Evolutionary conservation across 2,329 filamentous ascomycete genomes (phyloP).

Genomic region (Aspergillus arachidicola): DNA sequence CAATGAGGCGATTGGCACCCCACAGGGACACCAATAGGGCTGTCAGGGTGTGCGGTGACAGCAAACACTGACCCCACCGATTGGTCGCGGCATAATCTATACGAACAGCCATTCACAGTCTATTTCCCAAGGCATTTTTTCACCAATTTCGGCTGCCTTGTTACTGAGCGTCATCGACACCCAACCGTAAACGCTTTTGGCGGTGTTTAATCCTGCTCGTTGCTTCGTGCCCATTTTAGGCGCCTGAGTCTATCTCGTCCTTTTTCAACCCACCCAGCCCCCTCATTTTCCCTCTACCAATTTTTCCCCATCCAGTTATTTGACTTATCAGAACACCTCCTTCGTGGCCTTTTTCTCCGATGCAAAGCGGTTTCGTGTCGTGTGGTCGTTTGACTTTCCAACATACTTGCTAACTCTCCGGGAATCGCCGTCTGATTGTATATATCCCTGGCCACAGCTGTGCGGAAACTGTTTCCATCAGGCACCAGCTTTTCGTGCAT

Average conservation of each 20-base stretch:
- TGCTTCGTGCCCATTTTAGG: constrained; percentile 26
- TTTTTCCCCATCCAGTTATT: constrained; percentile 5
- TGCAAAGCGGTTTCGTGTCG: background rate
- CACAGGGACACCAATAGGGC: background rate
- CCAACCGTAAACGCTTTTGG: constrained; percentile 14
- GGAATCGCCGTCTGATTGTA: constrained; percentile 4
- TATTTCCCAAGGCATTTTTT: constrained; percentile 7
- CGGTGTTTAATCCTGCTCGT: constrained; percentile 25
- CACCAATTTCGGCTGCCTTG: constrained; percentile 21
- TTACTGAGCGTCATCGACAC: constrained; percentile 21
- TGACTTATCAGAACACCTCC: constrained; percentile 3
- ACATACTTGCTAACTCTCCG: background rate
- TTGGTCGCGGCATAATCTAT: constrained; percentile 15
- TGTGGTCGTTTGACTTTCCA: background rate
- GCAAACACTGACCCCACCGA: constrained; percentile 22
- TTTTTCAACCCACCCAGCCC: constrained; percentile 21
- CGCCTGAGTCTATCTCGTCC: constrained; percentile 16
- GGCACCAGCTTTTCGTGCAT: constrained; percentile 16
- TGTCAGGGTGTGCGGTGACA: background rate
- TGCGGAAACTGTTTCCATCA: constrained; percentile 13
- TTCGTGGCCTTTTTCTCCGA: background rate
- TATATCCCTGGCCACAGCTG: constrained; percentile 15
- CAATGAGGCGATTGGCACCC: background rate
- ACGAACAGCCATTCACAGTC: constrained; percentile 16
- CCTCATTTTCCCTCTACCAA: constrained; percentile 9